phyloP scores from a whole-genome alignment of 139 green algal genomes.

The Chlamydomonas applanata region DNA sequence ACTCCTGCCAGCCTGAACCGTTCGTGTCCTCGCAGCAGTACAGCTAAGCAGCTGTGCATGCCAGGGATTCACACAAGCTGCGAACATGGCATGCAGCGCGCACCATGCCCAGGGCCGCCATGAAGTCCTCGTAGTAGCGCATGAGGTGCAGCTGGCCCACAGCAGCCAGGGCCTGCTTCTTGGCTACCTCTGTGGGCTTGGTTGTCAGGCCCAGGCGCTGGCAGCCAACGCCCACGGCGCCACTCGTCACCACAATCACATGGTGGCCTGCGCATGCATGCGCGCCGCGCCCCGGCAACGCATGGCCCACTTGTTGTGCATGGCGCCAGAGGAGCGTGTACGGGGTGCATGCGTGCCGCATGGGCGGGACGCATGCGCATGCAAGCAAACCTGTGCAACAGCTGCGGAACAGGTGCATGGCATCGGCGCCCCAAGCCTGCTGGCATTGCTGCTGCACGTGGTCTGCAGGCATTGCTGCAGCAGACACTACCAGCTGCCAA shows the following conservation, averaged over 20 bases:
- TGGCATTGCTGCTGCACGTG: no score
- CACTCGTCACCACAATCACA: constrained; percentile 87
- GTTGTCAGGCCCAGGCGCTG: constrained; percentile 68
- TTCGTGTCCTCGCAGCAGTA: no score
- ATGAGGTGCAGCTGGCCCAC: constrained; percentile 91
- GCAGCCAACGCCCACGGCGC: constrained; percentile 87
- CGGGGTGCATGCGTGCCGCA: no score
- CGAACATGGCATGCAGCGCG: not conserved
- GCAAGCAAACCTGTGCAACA: no score
- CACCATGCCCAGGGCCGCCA: constrained; percentile 79
- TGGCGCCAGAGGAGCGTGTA: no score
- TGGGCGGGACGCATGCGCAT: no score
- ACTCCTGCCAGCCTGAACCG: no score
- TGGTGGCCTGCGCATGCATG: constrained; percentile 70
- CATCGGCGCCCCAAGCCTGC: no score
- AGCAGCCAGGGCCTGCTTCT: constrained; percentile 86
- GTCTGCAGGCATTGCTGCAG: not conserved
- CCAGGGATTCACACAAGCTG: no score
- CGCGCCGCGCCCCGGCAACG: not conserved
- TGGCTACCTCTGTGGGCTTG: constrained; percentile 62
- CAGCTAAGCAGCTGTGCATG: no score
- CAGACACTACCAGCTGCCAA: no score
- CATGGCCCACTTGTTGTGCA: not conserved
- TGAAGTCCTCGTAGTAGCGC: constrained; percentile 91
- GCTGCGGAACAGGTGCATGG: no score